Evolutionary conservation across 306 rosid species (phyloP), one percentile per base, ranked within the genome.

Genomic region (Casuarina equisetifolia): DNA sequence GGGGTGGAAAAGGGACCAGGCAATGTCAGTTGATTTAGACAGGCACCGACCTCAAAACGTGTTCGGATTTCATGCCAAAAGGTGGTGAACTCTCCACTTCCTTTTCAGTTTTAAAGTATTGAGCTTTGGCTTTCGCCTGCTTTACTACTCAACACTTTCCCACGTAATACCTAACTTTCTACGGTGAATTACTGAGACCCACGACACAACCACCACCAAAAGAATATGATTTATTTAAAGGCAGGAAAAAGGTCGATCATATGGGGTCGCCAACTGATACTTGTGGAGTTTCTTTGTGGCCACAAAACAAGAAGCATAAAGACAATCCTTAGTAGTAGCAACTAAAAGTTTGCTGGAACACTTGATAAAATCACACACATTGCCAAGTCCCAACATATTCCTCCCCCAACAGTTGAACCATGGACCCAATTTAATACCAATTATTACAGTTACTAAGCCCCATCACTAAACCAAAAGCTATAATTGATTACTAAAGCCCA

Each of bases 21-120:
- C 70, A 77, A 72, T 59, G 82, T 81, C 16, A 42, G 57, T 79
- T 85, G 94, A 91, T 79, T 79, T 79, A 81, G 91, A 90, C 91
- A 79, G 79, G 78, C 89, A 88, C 94, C 85, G 75, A 82, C 83
- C 61, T 75, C 42, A 55, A 66, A 82, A 71, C 11, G 83, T 83
- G 81, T 77, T 73, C 76, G 69, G 74, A 75, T 78, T 81, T 80
- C 40, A 51, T 85, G 86, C 88, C 76, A 74, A 40, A 75, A 79
- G 69, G 81, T 81, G 79, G 83, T 76, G 71, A 75, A 64, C 69
- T 81, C 11, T 66, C 79, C 72, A 44, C 86, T 82, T 83, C 83
- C 86, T 79, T 76, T 63, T 43, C 9, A 10, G 40, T 79, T 64
- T 62, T 66, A 84, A 84, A 69, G 71, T 58, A 68, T 46, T 46